Evolutionary conservation across 2,329 filamentous ascomycete species (phyloP).

Genomic region (Podosphaera leucotricha): DNA sequence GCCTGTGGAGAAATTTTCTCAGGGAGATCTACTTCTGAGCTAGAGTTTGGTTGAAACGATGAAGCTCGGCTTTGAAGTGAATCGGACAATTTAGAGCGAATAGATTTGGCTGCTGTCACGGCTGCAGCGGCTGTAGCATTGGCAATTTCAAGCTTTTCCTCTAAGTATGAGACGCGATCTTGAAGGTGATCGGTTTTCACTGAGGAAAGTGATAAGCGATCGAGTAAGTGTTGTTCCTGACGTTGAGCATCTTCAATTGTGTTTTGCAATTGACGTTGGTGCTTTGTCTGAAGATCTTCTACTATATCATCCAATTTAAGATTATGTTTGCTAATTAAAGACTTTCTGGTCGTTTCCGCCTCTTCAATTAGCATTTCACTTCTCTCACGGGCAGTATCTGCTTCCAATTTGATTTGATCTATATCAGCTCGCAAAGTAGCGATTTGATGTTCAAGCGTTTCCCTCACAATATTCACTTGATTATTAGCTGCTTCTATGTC

Average conservation of each 20-base stretch:
- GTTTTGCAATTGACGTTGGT: constrained; percentile 50
- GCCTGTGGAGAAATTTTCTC: constrained; percentile 89
- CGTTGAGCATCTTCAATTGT: constrained; percentile 62
- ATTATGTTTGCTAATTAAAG: constrained; percentile 24
- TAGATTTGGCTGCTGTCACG: constrained; percentile 11
- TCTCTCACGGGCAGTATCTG: constrained; percentile 57
- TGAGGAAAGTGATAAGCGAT: constrained; percentile 59
- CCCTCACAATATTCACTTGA: constrained; percentile 62
- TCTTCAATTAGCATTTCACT: constrained; percentile 72
- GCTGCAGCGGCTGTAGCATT: constrained; percentile 48
- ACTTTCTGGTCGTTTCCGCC: constrained; percentile 42
- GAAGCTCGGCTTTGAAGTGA: constrained; percentile 3
- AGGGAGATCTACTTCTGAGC: constrained; percentile 29
- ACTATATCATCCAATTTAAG: constrained; percentile 43
- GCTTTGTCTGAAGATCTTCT: constrained; percentile 52
- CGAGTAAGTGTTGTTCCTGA: constrained; percentile 54
- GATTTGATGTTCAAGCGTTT: constrained; percentile 62
- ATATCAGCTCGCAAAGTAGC: constrained; percentile 48
- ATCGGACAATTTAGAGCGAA: constrained; percentile 8
- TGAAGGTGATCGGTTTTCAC: constrained; percentile 70
- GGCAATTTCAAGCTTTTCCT: constrained; percentile 77
- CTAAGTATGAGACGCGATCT: constrained; percentile 61
- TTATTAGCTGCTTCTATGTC: constrained; percentile 69
- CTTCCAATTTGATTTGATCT: constrained; percentile 54
- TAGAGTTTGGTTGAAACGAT: constrained; percentile 11